A percentile compares a stretch with the other conserved stretches of the same genome.
phyloP scores from a whole-genome alignment of 2,329 filamentous ascomycete species.

The Escovopsis sp. region DNA sequence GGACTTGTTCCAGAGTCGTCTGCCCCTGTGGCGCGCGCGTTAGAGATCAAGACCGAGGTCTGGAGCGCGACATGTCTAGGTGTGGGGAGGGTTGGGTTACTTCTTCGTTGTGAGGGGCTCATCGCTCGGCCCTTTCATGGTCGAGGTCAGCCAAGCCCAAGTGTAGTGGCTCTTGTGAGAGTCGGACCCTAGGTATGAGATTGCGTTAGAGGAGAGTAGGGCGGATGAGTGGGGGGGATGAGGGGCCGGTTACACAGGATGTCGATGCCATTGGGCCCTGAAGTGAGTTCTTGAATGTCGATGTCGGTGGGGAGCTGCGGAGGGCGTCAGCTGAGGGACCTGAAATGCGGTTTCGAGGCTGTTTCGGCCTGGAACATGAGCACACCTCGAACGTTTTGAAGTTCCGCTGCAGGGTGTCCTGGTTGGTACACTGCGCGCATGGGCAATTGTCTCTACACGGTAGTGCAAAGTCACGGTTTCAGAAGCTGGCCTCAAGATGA shows the following conservation, averaged over 20 bases:
- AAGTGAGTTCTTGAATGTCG: conserved; percentile 13
- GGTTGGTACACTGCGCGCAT: conserved; percentile 26
- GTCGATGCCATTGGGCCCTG: conserved; percentile 16
- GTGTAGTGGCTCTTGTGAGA: conserved; percentile 54
- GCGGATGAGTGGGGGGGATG: neutral
- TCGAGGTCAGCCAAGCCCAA: conserved; percentile 32
- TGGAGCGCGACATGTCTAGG: neutral
- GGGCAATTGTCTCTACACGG: conserved; percentile 26
- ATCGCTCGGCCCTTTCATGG: conserved; percentile 19
- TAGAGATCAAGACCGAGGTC: neutral
- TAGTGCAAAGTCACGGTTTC: neutral
- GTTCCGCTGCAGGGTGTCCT: conserved; percentile 27
- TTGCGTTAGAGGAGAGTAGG: no score
- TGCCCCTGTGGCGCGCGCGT: neutral
- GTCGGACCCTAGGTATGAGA: conserved; percentile 43
- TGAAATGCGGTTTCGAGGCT: no score
- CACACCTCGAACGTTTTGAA: conserved; percentile 26
- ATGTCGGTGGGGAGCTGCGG: conserved; percentile 19
- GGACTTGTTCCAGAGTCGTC: conserved; percentile 12
- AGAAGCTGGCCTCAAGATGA: neutral
- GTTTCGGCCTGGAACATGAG: neutral
- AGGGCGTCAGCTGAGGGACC: neutral
- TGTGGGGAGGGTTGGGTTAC: neutral
- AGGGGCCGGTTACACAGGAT: conserved; percentile 14
- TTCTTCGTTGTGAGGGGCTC: conserved; percentile 10